Evolutionary conservation across 2,329 filamentous ascomycete species (phyloP).

Genomic region (Pseudogymnoascus sp.): DNA sequence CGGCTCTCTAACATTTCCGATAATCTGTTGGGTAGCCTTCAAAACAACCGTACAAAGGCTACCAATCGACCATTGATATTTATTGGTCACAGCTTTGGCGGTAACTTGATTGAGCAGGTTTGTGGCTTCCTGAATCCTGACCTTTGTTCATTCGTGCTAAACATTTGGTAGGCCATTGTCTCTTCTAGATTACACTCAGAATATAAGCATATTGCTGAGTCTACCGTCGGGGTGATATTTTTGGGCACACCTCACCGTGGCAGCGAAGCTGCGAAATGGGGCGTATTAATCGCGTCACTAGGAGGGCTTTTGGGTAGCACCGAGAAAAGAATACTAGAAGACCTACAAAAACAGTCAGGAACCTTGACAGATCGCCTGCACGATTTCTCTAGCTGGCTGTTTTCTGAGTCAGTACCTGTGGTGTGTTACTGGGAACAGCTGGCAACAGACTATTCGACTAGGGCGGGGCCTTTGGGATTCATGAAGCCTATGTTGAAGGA

Average conservation of each 20-base stretch:
- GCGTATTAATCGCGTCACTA: not conserved
- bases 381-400: not conserved
- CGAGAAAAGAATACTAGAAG: not conserved
- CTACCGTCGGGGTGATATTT: not conserved
- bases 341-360: not conserved
- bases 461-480: not conserved
- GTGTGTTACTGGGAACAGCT: not conserved
- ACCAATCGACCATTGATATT: not conserved
- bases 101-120: not conserved
- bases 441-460: not conserved
- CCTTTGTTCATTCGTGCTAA: not conserved
- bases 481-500: not conserved
- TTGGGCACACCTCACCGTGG: not conserved
- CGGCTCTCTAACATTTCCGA: not conserved
- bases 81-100: not conserved
- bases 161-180: not conserved
- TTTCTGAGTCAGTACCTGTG: not conserved
- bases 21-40: not conserved
- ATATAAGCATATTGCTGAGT: not conserved
- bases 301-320: not conserved
- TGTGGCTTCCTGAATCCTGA: not conserved
- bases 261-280: not conserved
- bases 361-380: not conserved
- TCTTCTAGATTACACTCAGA: not conserved
- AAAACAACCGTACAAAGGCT: not conserved